Conservation (phyloP, 1,139 yeast species). For the Hansenula sp. region DNA sequence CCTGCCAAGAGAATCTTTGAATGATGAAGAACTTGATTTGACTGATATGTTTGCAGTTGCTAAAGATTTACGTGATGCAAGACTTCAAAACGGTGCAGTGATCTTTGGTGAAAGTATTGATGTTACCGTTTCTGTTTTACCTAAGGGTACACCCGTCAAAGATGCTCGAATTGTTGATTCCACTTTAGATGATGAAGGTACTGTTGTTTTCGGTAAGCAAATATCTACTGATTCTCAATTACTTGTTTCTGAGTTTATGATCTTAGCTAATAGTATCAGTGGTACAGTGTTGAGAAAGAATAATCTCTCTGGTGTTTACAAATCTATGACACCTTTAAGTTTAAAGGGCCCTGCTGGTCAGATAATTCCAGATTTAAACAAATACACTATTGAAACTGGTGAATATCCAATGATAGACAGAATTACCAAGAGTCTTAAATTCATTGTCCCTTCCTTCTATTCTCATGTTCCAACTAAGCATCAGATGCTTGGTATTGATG, state of each 20-base stretch:
- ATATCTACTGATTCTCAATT: constrained; percentile 38
- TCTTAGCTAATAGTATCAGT: constrained; percentile 63
- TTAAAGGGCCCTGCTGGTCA: constrained; percentile 24
- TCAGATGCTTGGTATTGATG: constrained; percentile 57
- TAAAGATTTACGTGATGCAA: constrained; percentile 24
- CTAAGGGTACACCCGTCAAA: constrained; percentile 13
- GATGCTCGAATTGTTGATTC: constrained; percentile 8
- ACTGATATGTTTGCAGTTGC: constrained; percentile 31
- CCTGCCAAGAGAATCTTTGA: not conserved
- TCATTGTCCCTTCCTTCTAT: constrained; percentile 38
- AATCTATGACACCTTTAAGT: constrained; percentile 40
- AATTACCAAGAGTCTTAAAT: constrained; percentile 32
- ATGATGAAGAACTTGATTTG: constrained; percentile 30
- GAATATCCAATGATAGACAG: constrained; percentile 27
- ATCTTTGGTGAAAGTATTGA: constrained; percentile 30
- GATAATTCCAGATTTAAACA: constrained; percentile 25
- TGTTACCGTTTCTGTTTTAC: constrained; percentile 13
- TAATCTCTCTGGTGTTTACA: constrained; percentile 55
- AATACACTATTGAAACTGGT: constrained; percentile 20
- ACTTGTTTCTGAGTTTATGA: constrained; percentile 81
- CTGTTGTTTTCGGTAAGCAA: constrained; percentile 22
- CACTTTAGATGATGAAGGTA: constrained; percentile 12
- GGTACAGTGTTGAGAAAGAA: constrained; percentile 47
- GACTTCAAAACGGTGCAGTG: constrained; percentile 33
- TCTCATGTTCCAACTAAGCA: constrained; percentile 45